Conservation (phyloP, 2,329 filamentous ascomycete species). For the Colletotrichum sp. region DNA sequence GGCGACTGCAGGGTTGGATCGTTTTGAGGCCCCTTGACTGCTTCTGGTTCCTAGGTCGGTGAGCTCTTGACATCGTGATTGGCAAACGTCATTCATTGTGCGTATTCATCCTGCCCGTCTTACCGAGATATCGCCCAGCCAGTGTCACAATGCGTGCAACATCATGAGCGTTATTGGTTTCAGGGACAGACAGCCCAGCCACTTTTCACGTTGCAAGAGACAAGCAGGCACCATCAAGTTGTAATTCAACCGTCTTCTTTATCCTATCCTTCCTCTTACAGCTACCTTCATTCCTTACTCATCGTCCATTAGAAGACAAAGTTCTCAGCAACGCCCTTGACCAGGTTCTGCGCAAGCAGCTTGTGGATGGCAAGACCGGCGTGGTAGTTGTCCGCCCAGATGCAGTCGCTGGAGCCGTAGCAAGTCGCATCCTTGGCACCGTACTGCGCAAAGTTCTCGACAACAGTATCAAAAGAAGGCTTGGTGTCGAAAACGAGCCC, state of each 20-base stretch:
- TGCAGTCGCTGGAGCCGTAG: slow-evolving; percentile 47
- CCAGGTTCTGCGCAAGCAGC: slow-evolving; percentile 41
- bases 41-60: background rate
- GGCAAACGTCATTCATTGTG: background rate
- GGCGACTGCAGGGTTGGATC: background rate
- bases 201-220: background rate
- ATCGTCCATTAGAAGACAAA: background rate
- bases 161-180: background rate
- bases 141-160: background rate
- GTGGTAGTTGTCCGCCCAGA: slow-evolving; percentile 51
- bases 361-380: slow-evolving; percentile 44
- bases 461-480: slow-evolving; percentile 43
- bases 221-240: background rate
- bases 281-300: background rate
- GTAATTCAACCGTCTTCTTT: background rate
- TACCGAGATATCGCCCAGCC: background rate
- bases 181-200: rapidly evolving
- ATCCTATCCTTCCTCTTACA: background rate
- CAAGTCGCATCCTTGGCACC: slow-evolving; percentile 30
- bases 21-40: background rate
- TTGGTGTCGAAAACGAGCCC: slow-evolving; percentile 44
- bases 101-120: background rate
- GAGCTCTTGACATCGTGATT: background rate
- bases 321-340: slow-evolving; percentile 21
- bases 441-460: slow-evolving; percentile 33